Base-by-base conservation (phyloP, 1,139 yeast species). In the Meyerozyma carpophila region DNA sequence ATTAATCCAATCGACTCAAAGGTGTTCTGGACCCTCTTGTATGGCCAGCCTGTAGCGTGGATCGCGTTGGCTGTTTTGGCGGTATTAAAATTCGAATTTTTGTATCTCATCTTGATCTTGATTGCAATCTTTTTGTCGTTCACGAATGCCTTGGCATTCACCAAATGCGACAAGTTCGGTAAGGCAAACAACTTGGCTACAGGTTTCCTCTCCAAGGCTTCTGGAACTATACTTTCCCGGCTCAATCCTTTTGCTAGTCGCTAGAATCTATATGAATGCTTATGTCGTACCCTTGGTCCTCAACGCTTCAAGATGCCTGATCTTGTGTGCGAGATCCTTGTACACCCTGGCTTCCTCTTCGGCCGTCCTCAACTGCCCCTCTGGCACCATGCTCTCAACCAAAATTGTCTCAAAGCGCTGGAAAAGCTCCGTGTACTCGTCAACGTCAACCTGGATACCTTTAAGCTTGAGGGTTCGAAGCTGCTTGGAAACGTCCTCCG, bases 1-100 rank as follows among this genome's bases (percentile, higher is more conserved):
- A 86, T 91, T 54, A 93, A 91, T 57, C 96, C 96, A 27, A 87
- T 93, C 41, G 98, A 93, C 59, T 84, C 95, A 7, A 84, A 82
- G 54, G 77, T 88, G 44, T 93, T 93, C 58, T 93, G 98, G 98
- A 53, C 80, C 41, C 71, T 90, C 40, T 61, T 87, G 39, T 93
- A 93, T 57, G 68, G 75, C 1, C 78, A 88, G 11, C 97, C 98
- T 0, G 76, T 75, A 0, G 66, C 79, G 2, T 93, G 98, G 98
- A 59, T 68, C 2, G 70, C 81, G 1, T 70, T 91, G 50, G 96
- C 85, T 1, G 49, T 91, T 1, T 61, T 91, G 55, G 95, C 97
- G 0, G 57, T 91, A 18, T 68, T 91, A 50, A 88, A 87, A 59
- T 75, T 91, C 45, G 81, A 89, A 57, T 78, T 91, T 52, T 70